Conservation (phyloP, 73 alveolate genomes). For the Paramecium pentaurelia region DNA sequence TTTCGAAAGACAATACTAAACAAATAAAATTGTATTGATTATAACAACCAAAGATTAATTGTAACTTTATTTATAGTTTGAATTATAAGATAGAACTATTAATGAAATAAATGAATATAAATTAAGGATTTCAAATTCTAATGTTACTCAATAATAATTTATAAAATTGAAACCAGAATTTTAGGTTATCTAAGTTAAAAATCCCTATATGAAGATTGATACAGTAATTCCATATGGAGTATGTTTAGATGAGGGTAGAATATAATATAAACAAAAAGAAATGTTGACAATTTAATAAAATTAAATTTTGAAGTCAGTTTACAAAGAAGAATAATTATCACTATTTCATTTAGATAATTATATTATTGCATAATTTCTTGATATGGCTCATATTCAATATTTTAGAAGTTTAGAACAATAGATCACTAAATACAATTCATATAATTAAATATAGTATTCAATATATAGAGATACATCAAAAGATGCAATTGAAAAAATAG, state of each 20-base stretch:
- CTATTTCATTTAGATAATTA: not conserved
- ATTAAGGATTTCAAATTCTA: not conserved
- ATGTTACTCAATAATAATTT: not conserved
- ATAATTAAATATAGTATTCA: not conserved
- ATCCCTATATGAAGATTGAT: not conserved
- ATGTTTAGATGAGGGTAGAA: slow-evolving; percentile 4
- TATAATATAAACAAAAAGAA: not conserved
- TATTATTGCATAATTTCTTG: not conserved
- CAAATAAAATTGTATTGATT: not conserved
- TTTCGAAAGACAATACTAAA: not conserved
- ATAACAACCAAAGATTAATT: not conserved
- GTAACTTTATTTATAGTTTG: not conserved
- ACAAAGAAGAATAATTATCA: not conserved
- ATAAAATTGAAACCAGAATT: not conserved
- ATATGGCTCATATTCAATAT: not conserved
- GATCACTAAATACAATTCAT: not conserved
- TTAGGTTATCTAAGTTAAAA: not conserved
- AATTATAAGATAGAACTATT: not conserved
- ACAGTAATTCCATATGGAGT: not conserved
- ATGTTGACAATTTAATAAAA: not conserved
- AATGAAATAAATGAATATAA: not conserved
- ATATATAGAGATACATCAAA: not conserved
- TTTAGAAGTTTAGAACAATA: not conserved
- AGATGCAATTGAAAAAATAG: slow-evolving; percentile 1
- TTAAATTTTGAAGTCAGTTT: not conserved